phyloP scores from a whole-genome alignment of 805 yeast genomes.

The Metschnikowia picachoensis region DNA sequence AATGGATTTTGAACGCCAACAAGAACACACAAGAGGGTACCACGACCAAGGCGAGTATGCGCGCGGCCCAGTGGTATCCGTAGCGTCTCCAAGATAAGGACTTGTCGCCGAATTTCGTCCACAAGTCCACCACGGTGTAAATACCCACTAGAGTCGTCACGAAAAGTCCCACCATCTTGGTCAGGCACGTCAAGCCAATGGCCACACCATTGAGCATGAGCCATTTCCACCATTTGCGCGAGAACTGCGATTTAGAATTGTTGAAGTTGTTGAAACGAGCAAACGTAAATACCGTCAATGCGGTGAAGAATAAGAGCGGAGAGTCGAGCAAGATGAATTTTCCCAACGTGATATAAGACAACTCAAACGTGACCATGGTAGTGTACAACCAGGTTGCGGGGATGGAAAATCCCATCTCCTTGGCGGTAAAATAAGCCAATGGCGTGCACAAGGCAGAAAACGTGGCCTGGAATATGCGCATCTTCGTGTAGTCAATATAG shows the following conservation, averaged over 20 bases:
- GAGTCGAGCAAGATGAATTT: conserved; percentile 90
- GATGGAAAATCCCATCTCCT: conserved; percentile 67
- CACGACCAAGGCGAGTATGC: conserved; percentile 58
- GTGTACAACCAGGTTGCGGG: conserved; percentile 75
- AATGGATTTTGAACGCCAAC: conserved; percentile 69
- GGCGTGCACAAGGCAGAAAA: conserved; percentile 86
- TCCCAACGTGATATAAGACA: conserved; percentile 78
- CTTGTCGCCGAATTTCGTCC: conserved; percentile 76
- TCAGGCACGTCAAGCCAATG: conserved; percentile 88
- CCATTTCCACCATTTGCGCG: conserved; percentile 94
- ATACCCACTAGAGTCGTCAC: conserved; percentile 85
- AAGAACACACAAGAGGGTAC: conserved; percentile 63
- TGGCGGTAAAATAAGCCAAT: conserved; percentile 76
- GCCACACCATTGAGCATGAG: conserved; percentile 74
- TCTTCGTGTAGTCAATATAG: conserved; percentile 70
- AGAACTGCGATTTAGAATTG: conserved; percentile 44
- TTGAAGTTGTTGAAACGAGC: conserved; percentile 65
- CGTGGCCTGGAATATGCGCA: conserved; percentile 84
- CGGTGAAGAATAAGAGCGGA: conserved; percentile 84
- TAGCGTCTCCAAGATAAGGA: conserved; percentile 49
- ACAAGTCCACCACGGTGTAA: conserved; percentile 82
- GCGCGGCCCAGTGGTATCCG: conserved; percentile 60
- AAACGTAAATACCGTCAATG: conserved; percentile 72
- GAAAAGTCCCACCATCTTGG: conserved; percentile 95
- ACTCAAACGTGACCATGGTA: conserved; percentile 76